phyloP scores from a whole-genome alignment of 1,284 basidiomycete genomes.

The Mycena sp. region DNA sequence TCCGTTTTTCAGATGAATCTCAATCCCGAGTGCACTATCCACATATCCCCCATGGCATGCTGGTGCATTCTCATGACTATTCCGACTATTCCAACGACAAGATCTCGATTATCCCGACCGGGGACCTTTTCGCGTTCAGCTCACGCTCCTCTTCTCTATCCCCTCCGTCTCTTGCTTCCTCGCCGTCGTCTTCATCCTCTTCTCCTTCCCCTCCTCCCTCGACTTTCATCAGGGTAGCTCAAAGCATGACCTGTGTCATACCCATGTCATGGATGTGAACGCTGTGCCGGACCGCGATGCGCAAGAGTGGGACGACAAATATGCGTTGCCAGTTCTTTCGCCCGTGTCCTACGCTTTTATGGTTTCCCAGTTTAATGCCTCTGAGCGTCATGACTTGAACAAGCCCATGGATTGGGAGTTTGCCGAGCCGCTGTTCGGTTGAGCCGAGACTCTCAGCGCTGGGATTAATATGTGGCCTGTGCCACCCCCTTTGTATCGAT shows the following conservation, averaged over 20 bases:
- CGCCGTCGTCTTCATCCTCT: conserved; percentile 2
- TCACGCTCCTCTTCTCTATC: conserved; percentile 17
- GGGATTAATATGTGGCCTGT: background rate
- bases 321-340: conserved; percentile 1
- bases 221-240: background rate
- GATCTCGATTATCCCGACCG: conserved; percentile 4
- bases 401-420: conserved; percentile 8
- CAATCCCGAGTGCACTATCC: background rate
- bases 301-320: conserved; percentile 1
- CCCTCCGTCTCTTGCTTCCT: conserved; percentile 4
- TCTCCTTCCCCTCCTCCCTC: conserved; percentile 14
- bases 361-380: background rate
- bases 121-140: conserved; percentile 7
- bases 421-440: conserved; percentile 10
- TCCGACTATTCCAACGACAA: conserved; percentile 5
- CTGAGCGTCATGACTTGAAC: background rate
- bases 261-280: conserved; percentile 9
- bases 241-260: background rate
- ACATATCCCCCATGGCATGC: background rate
- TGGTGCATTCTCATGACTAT: background rate
- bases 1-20: background rate
- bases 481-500: conserved; percentile 22
- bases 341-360: conserved; percentile 15
- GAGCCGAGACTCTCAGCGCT: conserved; percentile 8
- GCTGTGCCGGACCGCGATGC: background rate